Conservation (phyloP, 2,329 filamentous ascomycete species). For the Furcasterigmium furcatum region DNA sequence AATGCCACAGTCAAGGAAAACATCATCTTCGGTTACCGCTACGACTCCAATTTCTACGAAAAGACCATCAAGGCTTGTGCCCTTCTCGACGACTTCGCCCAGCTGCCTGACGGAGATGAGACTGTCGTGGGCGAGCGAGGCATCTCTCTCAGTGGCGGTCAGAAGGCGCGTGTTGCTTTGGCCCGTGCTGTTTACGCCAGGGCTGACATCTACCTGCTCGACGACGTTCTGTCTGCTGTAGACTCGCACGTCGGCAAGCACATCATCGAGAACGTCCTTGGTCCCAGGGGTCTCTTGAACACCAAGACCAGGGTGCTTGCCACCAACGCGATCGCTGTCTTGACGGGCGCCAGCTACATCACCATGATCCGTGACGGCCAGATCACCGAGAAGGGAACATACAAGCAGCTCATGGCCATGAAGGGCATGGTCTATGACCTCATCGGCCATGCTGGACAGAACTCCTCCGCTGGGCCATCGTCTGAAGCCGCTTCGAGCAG, state of each 20-base stretch:
- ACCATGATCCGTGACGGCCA: constrained; percentile 78
- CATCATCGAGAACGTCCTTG: constrained; percentile 91
- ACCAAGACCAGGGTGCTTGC: constrained; percentile 90
- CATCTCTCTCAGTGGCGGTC: constrained; percentile 92
- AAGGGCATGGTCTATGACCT: constrained; percentile 86
- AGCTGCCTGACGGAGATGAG: constrained; percentile 91
- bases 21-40: constrained; percentile 92
- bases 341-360: constrained; percentile 87
- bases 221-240: constrained; percentile 94
- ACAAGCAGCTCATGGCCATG: constrained; percentile 87
- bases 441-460: constrained; percentile 70
- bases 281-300: constrained; percentile 74
- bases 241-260: constrained; percentile 96
- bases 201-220: constrained; percentile 92
- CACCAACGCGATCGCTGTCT: constrained; percentile 90
- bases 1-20: constrained; percentile 97
- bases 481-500: constrained; percentile 44
- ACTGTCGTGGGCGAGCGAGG: constrained; percentile 96
- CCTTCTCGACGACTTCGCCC: constrained; percentile 83
- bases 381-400: constrained; percentile 85
- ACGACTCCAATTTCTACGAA: constrained; percentile 92
- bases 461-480: constrained; percentile 34
- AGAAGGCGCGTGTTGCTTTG: constrained; percentile 89
- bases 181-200: constrained; percentile 94
- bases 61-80: constrained; percentile 90